These are phyloP conservation scores for Beta vulgaris DNA, from an alignment of 148 eudicot species.

Conservation along the genomic window DNA sequence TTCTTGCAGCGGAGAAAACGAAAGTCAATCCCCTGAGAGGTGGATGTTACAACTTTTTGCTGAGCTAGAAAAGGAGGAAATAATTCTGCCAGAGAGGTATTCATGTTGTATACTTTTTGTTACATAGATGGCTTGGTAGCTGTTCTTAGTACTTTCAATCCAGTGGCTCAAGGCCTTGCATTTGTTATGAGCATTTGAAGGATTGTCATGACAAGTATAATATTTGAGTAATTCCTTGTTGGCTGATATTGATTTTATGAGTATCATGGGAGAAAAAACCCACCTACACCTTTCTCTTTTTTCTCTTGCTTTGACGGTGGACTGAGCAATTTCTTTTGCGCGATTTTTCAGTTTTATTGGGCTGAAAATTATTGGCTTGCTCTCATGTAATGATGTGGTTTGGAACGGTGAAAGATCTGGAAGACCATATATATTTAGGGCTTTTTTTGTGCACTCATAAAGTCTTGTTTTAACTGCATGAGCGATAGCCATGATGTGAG, in stretches of 20 bases:
- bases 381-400: not conserved
- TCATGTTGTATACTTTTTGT: not conserved
- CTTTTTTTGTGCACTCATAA: not conserved
- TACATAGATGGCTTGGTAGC: not conserved
- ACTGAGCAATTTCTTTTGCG: not conserved
- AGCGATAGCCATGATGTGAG: not conserved
- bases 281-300: not conserved
- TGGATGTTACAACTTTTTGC: constrained; percentile 43
- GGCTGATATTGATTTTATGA: not conserved
- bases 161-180: constrained; percentile 8
- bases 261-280: not conserved
- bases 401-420: not conserved
- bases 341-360: not conserved
- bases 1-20: constrained; percentile 22
- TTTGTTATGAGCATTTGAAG: not conserved
- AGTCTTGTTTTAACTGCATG: not conserved
- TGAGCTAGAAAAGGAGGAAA: constrained; percentile 58
- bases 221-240: not conserved
- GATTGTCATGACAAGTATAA: not conserved
- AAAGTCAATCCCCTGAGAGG: constrained; percentile 23
- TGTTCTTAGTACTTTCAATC: not conserved
- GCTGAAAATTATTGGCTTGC: not conserved
- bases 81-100: constrained; percentile 58
- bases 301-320: not conserved
- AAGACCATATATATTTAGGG: not conserved